Base-by-base conservation (phyloP, 1,284 basidiomycete species). In the Singerocomus inundabilis region DNA sequence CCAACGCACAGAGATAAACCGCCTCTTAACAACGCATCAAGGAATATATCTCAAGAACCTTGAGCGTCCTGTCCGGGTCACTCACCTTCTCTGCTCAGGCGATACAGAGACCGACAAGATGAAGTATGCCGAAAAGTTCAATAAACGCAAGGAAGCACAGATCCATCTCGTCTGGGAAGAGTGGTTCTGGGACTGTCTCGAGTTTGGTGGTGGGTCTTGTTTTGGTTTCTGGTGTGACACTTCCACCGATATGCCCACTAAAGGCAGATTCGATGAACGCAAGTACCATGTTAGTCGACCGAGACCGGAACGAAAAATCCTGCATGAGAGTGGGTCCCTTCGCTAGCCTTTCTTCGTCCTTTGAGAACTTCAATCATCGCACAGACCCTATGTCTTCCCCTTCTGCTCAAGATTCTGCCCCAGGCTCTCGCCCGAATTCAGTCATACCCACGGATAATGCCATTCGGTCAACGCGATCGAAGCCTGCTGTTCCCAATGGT, bases 171-270 rank as follows among this genome's bases (percentile, higher is more conserved):
- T 93, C 2, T 91, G 89, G 84, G 87, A 89, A 55, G 88, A 91
- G 52, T 93, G 89, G 89, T 86, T 93, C 54, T 88, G 85, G 84
- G 90, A 92, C 57, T 90, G 76, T 30, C 55, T 89, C 9, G 76
- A 82, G 40, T 85, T 81, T 56, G 81, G 82, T 50, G 89, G 86
- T 77, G 47, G 43, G 72, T 9, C 2, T 25, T 29, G 4, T 46
- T 21, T 46, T 31, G 8, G 15, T 52, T 37, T 44, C 30, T 33
- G 21, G 18, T 6, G 1, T 8, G 41, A 34, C 29, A 21, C 12
- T 3, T 39, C n/a, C 18, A 6, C 29, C 35, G 18, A 54, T 37
- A 12, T 30, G 7, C 30, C 40, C 38, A 30, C 11, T 33, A 46
- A 59, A 76, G 76, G 77, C 34, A 65, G 70, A 40, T 76, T 76